phyloP scores from a whole-genome alignment of 2,329 filamentous ascomycete genomes.

The Phyllosticta ampelicida region DNA sequence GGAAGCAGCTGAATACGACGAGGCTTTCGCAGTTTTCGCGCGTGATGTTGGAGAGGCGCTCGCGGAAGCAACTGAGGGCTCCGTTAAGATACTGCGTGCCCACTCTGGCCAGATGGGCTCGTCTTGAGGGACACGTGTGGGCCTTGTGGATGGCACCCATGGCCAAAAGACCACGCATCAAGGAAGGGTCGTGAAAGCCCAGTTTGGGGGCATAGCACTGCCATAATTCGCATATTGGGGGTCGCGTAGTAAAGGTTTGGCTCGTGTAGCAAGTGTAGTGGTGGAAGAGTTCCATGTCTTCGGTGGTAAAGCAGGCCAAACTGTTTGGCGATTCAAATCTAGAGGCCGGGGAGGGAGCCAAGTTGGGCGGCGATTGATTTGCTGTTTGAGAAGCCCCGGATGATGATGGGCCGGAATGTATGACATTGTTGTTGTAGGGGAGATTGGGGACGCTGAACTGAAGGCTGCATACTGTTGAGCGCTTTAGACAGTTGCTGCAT shows the following conservation, averaged over 20 bases:
- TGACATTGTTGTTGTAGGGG: background rate
- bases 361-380: background rate
- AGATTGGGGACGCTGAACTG: conserved; percentile 13
- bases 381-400: background rate
- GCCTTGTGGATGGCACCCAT: conserved; percentile 35
- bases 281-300: conserved; percentile 22
- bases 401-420: background rate
- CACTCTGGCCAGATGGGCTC: background rate
- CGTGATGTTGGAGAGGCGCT: conserved; percentile 5
- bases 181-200: conserved; percentile 32
- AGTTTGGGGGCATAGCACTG: conserved; percentile 19
- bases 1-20: conserved; percentile 7
- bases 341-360: background rate
- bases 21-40: conserved; percentile 7
- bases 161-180: conserved; percentile 35
- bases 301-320: conserved; percentile 14
- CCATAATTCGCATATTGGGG: conserved; percentile 16
- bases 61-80: conserved; percentile 5
- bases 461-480: conserved; percentile 20
- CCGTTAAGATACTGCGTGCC: background rate
- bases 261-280: conserved; percentile 22
- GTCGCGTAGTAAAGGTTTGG: conserved; percentile 15
- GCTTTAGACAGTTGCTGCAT: conserved; percentile 23
- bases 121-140: conserved; percentile 12
- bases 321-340: background rate